Evolutionary conservation across 768 basidiomycete genomes (phyloP), one percentile per base, ranked within the genome.

Genomic region (Mycena albidolilacea): DNA sequence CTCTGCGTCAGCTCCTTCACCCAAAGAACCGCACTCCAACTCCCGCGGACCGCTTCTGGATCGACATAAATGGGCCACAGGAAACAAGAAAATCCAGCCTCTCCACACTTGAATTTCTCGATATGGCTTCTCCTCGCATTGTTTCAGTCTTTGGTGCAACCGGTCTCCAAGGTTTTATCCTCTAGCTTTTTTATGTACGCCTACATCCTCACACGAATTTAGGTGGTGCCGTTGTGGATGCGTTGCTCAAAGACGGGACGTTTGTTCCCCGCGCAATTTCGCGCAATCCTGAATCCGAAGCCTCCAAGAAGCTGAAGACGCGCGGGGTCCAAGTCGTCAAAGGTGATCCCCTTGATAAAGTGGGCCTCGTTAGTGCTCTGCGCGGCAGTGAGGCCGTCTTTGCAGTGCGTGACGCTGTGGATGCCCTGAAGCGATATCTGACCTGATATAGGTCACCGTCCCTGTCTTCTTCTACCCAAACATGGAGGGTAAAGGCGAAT

Each of bases 111-210:
- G 2, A 30, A 30, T 30, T 3, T 30, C 30, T 30, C 30, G 30
- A 30, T 30, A 30, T 30, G 30, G 30, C 30, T 30, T 30, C 55
- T 55, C 4, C 61, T 2, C 39, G 69, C 14, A 64, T 70, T 9
- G 69, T 64, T 7, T 57, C 62, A 1, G 69, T 70, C 35, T 64
- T 70, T 41, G 62, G 69, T 37, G 69, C 69, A 8, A 70, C 69
- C 1, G 69, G 69, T 6, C 23, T 48, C 35, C 62, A 70, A 39
- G 69, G 69, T 64, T 21, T 41, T 21, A 6, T 61, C 17, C 15
- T 15, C 15, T 7, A 0, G 5, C 6, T 8, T 19, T 30, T 11
- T 15, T 3, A 23, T 19, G 4, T 41, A 23, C 12, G 5, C 8
- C 4, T 5, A 35, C 6, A 21, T 7, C 30, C 41, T 23, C 7